Base-by-base conservation (phyloP, 371 early-diverging fungal species). In the Dinochytrium kinnereticum region DNA sequence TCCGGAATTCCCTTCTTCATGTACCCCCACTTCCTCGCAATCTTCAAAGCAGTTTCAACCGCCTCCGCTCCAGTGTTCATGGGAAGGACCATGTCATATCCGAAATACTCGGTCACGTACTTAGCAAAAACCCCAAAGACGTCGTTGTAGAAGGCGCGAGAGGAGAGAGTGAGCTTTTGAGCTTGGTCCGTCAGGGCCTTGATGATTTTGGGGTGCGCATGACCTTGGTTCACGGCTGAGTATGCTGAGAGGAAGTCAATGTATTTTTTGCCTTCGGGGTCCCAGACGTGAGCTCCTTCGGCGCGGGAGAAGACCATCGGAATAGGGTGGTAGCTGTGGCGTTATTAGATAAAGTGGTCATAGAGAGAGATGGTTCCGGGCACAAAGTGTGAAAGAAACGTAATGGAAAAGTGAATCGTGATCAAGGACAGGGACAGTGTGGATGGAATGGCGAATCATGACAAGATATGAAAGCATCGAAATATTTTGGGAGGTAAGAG, bases 51-150 rank as follows among this genome's bases (percentile, higher is more conserved):
- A 5, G 99, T 97, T 81, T 98, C 99, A 30, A 98, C 98, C 13
- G 96, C 98, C 80, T 98, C 99, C 69, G 97, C 97, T 73, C 99
- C 99, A 13, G 98, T 97, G 90, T 98, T 98, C 91, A 96, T 94
- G 59, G 98, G 98, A 68, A 98, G 87, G 44, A 98, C 95, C 97
- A 96, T 97, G 68, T 97, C 97, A 76, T 93, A 96, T 1, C 95
- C 95, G 87, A 98, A 98, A 82, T 90, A 95, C 78, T 93, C 91
- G 28, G 96, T 92, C 66, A 98, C 84, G 77, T 92, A 98, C 80
- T 95, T 91, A 65, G 96, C 96, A 76, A 91, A 96, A 64, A 86
- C 78, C 24, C 96, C 95, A 82, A 96, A 96, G 57, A 91, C 86
- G 75, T 96, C 93, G 82, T 97, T 98, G 86, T 96, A 94, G 82